Evolutionary conservation across 2,329 filamentous ascomycete species (phyloP).

Genomic region (Ophiostoma sp.): DNA sequence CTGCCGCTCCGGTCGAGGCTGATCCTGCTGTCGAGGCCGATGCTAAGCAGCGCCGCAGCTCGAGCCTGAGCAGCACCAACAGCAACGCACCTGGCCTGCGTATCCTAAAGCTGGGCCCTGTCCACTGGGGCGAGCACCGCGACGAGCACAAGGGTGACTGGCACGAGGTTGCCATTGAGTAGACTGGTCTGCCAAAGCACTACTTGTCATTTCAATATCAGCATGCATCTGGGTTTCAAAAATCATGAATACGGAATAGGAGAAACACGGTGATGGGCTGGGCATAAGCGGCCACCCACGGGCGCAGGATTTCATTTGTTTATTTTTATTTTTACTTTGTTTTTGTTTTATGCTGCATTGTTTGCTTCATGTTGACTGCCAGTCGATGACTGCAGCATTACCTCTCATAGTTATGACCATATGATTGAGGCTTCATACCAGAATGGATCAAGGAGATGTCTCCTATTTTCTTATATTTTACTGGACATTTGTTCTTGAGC

Average conservation of each 20-base stretch:
- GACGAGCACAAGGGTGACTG: slow-evolving; percentile 55
- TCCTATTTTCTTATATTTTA: not conserved
- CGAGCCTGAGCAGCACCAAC: slow-evolving; percentile 48
- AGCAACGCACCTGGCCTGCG: slow-evolving; percentile 37
- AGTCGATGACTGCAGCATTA: not conserved
- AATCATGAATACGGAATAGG: not conserved
- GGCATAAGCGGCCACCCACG: slow-evolving; percentile 10
- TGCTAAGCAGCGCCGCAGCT: slow-evolving; percentile 45
- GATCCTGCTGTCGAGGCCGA: slow-evolving; percentile 31
- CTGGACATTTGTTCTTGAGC: not conserved
- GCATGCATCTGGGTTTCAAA: slow-evolving; percentile 4
- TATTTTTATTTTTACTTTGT: slow-evolving; percentile 11
- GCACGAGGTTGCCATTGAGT: slow-evolving; percentile 44
- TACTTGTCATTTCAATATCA: slow-evolving; percentile 1
- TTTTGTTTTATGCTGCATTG: not conserved
- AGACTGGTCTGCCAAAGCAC: not conserved
- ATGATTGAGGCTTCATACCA: slow-evolving; percentile 16
- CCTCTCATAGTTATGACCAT: slow-evolving; percentile 18
- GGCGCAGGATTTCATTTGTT: slow-evolving; percentile 6
- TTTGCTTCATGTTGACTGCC: not conserved
- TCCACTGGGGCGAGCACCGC: slow-evolving; percentile 58
- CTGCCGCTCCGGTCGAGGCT: slow-evolving; percentile 22
- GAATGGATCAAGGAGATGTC: not conserved
- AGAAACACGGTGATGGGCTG: slow-evolving; percentile 13
- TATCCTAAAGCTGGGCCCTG: slow-evolving; percentile 60